These are phyloP conservation scores for Gossypium stocksii DNA, from an alignment of 345 rosid genomes.

Conservation along the genomic window DNA sequence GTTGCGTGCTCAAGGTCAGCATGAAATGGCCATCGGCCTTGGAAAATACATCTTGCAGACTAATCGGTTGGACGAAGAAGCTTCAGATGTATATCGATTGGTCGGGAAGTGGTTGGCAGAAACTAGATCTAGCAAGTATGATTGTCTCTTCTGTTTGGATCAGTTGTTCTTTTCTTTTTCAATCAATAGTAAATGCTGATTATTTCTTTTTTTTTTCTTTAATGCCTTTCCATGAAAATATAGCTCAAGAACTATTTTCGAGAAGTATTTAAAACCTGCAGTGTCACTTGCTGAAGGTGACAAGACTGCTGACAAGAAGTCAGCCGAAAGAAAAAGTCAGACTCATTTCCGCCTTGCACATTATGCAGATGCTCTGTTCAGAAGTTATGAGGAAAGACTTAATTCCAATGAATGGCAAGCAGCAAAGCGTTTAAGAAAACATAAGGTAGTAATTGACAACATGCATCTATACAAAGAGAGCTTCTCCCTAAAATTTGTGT, in stretches of 20 bases:
- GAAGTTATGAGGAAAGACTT: slow-evolving; percentile 84
- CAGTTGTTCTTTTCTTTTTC: slow-evolving; percentile 12
- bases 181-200: slow-evolving; percentile 17
- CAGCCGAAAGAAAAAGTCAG: slow-evolving; percentile 69
- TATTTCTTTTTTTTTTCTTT: slow-evolving; percentile 6
- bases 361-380: slow-evolving; percentile 87
- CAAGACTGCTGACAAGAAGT: slow-evolving; percentile 46
- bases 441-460: slow-evolving; percentile 49
- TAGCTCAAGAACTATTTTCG: slow-evolving; percentile 93
- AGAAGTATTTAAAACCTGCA: slow-evolving; percentile 88
- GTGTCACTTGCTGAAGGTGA: slow-evolving; percentile 68
- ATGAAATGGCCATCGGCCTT: slow-evolving; percentile 90
- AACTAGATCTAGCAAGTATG: slow-evolving; percentile 93
- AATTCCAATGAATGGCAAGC: slow-evolving; percentile 96
- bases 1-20: slow-evolving; percentile 86
- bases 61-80: slow-evolving; percentile 53
- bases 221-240: slow-evolving; percentile 17
- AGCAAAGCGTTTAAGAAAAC: slow-evolving; percentile 83
- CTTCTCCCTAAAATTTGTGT: background rate
- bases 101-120: slow-evolving; percentile 97
- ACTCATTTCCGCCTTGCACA: slow-evolving; percentile 89
- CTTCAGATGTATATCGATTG: slow-evolving; percentile 74
- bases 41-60: slow-evolving; percentile 71
- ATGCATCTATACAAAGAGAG: background rate
- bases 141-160: slow-evolving; percentile 16